Evolutionary conservation across 2,329 filamentous ascomycete genomes (phyloP).

Genomic region (Fusarium avenaceum): DNA sequence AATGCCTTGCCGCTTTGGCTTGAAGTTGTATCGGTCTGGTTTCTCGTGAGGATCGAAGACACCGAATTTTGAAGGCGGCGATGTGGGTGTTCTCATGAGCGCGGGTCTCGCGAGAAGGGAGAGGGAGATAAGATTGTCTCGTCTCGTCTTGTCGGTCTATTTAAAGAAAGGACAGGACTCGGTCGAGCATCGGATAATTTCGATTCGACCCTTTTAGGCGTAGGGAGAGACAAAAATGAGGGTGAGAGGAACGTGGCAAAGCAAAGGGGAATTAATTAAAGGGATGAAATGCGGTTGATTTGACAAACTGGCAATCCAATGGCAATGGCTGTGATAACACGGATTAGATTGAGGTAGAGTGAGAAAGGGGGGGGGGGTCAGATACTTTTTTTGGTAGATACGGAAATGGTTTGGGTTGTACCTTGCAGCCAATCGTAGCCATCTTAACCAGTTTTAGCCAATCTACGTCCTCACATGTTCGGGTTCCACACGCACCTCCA

Average conservation of each 20-base stretch:
- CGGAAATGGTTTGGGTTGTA: slow-evolving; percentile 36
- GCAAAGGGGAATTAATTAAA: slow-evolving; percentile 30
- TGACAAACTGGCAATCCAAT: slow-evolving; percentile 24
- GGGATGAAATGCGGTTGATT: slow-evolving; percentile 23
- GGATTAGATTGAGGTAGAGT: not conserved
- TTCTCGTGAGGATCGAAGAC: slow-evolving; percentile 75
- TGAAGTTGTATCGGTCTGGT: slow-evolving; percentile 69
- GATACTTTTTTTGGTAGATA: slow-evolving; percentile 34
- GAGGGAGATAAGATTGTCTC: slow-evolving; percentile 29
- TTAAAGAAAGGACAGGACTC: slow-evolving; percentile 46
- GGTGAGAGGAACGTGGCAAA: slow-evolving; percentile 36
- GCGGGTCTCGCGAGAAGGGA: slow-evolving; percentile 39
- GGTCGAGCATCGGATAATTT: slow-evolving; percentile 45
- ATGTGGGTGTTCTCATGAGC: slow-evolving; percentile 74
- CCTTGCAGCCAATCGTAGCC: slow-evolving; percentile 21
- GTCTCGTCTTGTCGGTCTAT: slow-evolving; percentile 7
- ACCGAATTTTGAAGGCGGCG: slow-evolving; percentile 71
- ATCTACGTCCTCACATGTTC: slow-evolving; percentile 28
- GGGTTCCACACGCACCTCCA: slow-evolving; percentile 20
- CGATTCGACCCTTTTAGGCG: slow-evolving; percentile 12
- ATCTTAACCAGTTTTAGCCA: slow-evolving; percentile 22
- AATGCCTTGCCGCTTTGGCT: slow-evolving; percentile 61
- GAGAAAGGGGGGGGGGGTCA: slow-evolving; percentile 33
- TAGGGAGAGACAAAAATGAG: slow-evolving; percentile 27
- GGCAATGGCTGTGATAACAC: slow-evolving; percentile 6